Base-by-base conservation (phyloP, 2,329 filamentous ascomycete species). In the Cladobotryum mycophilum region DNA sequence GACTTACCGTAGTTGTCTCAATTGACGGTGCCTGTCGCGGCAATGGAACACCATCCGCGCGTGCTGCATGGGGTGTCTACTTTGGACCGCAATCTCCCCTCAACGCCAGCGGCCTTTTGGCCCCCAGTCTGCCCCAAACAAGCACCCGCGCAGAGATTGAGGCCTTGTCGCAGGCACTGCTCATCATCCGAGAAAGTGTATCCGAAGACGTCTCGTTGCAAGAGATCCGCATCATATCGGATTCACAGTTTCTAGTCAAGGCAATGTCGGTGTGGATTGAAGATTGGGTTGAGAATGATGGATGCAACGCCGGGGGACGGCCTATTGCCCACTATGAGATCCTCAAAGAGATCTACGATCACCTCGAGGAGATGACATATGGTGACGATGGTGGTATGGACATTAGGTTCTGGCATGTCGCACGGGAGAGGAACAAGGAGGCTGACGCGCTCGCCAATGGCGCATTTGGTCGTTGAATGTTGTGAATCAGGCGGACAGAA, bases 1-100 rank as follows among this genome's bases (percentile, higher is more conserved):
- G 3, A 2, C 6, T 11, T 2, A 56, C 51, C 4, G 22, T 60
- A 2, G 58, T 62, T 5, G 48, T 64, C n/a, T 48, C 47, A 35
- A 61, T 61, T 22, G 53, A 56, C 48, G 58, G 62, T 14, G 57
- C 56, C n/a, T 61, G 58, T 45, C 59, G 56, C 12, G 41, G 47
- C 37, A 58, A 54, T 41, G 61, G 61, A 3, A 57, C 41, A 5
- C 54, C 48, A 1, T 42, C 42, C 1, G 61, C 61, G 5, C 53
- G 48, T 6, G 60, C 54, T 0, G 34, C 57, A 11, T 64, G 60
- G 59, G 56, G 53, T 17, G 60, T 61, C 15, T 64, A 56, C 38
- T 60, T 61, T 44, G 62, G 61, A 3, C 55, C 56, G 6, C 33
- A 49, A 14, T 64, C 60, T 9, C 45, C 42, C 15, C 46, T 58